phyloP scores from a whole-genome alignment of 1,284 basidiomycete species.

The Ceratobasidium sp. region DNA sequence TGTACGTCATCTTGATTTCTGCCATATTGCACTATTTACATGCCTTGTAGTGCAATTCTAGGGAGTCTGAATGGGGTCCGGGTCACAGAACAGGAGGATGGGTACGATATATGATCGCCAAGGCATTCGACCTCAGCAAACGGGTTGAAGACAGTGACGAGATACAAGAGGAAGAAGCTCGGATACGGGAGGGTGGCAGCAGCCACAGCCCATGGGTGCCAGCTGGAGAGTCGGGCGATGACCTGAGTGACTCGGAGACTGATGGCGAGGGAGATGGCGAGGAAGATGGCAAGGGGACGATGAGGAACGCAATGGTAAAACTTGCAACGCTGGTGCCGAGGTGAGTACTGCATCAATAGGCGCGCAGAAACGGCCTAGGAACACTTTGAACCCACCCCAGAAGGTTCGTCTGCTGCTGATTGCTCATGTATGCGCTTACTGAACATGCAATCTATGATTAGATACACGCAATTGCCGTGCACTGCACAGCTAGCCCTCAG shows the following conservation, averaged over 20 bases:
- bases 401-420: not conserved
- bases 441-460: not conserved
- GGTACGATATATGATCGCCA: not conserved
- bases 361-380: not conserved
- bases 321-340: not conserved
- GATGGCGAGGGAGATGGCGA: not conserved
- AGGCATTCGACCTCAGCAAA: constrained; percentile 15
- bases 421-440: not conserved
- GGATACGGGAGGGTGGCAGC: not conserved
- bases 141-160: constrained; percentile 5
- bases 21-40: not conserved
- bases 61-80: not conserved
- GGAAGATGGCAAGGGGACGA: not conserved
- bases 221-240: not conserved
- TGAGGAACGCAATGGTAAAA: not conserved
- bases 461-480: constrained; percentile 24
- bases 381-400: not conserved
- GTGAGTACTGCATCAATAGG: not conserved
- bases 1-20: not conserved
- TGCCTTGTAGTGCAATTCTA: constrained; percentile 2
- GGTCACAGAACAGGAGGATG: not conserved
- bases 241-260: not conserved
- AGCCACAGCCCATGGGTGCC: not conserved
- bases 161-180: constrained; percentile 12
- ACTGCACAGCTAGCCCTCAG: constrained; percentile 6